Conservation (phyloP, 1,139 yeast genomes). For the Blastobotrys aristatus region DNA sequence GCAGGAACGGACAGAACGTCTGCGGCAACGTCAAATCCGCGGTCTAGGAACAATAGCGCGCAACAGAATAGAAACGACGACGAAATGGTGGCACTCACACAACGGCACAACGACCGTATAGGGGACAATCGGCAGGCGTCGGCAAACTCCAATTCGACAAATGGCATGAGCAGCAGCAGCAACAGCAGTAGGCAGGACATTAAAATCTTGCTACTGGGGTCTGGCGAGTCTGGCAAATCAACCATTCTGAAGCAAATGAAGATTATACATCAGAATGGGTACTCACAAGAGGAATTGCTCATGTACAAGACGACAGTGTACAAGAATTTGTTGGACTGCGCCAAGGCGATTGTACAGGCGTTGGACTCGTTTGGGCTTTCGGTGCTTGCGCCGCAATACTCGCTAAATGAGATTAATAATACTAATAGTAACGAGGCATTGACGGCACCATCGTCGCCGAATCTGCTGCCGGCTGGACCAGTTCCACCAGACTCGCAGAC, state of each 20-base stretch:
- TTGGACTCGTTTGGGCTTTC: conserved; percentile 33
- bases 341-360: conserved; percentile 55
- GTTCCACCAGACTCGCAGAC: not conserved
- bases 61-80: conserved; percentile 2
- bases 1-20: not conserved
- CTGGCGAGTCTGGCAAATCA: conserved; percentile 74
- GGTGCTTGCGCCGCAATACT: conserved; percentile 13
- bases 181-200: conserved; percentile 34
- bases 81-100: not conserved
- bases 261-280: conserved; percentile 67
- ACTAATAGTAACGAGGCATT: not conserved
- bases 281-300: conserved; percentile 52
- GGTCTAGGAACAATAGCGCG: not conserved
- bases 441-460: not conserved
- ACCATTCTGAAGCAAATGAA: conserved; percentile 74
- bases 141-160: not conserved
- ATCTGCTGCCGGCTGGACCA: not conserved
- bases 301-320: conserved; percentile 65
- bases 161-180: not conserved
- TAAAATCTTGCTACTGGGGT: conserved; percentile 61
- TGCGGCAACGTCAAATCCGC: not conserved
- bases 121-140: not conserved
- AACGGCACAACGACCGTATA: not conserved
- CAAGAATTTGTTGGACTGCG: conserved; percentile 60
- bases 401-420: conserved; percentile 8